These are phyloP conservation scores for Dioszegia hungarica DNA, from an alignment of 768 basidiomycete species.

Conservation along the genomic window DNA sequence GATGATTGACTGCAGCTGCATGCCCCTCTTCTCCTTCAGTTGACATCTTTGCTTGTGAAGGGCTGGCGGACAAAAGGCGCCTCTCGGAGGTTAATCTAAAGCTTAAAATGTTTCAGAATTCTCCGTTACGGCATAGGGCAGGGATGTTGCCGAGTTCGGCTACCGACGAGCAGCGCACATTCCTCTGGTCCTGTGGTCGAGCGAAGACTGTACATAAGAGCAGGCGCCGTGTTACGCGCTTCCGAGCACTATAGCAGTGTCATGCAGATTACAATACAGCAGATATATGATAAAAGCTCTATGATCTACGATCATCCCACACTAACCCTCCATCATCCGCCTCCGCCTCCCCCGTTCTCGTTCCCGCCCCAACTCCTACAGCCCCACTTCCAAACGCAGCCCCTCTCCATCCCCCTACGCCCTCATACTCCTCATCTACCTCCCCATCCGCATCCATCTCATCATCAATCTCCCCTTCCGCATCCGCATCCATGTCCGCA, in stretches of 20 bases:
- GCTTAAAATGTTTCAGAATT: background rate
- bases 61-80: background rate
- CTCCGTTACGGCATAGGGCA: too few relatives aligned
- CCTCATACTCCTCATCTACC: conserved; percentile 3
- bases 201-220: too few relatives aligned
- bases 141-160: too few relatives aligned
- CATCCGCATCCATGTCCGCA: background rate
- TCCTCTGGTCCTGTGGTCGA: too few relatives aligned
- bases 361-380: background rate
- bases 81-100: background rate
- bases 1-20: too few relatives aligned
- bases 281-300: background rate
- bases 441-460: conserved; percentile 9
- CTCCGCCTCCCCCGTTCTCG: background rate
- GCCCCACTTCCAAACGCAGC: background rate
- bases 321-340: background rate
- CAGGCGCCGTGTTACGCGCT: too few relatives aligned
- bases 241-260: too few relatives aligned
- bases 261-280: too few relatives aligned
- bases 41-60: too few relatives aligned
- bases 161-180: too few relatives aligned
- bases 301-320: background rate
- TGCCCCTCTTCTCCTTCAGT: too few relatives aligned
- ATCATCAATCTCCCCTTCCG: conserved; percentile 2
- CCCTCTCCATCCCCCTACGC: background rate